Conservation (phyloP, 202 grass and related monocot species). For the Schoenoplectus tabernaemontani region DNA sequence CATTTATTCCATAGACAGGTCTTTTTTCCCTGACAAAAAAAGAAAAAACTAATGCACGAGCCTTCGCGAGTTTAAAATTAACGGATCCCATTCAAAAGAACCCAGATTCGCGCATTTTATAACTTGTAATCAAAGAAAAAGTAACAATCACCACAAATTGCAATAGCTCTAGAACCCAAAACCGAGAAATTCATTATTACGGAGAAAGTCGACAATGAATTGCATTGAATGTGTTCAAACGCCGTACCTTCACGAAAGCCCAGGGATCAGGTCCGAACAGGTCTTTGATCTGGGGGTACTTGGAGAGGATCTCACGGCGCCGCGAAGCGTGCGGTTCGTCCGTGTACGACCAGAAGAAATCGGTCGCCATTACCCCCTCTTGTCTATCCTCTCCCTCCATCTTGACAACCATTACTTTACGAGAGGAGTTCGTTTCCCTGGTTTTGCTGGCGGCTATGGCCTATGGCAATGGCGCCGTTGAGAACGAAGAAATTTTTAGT, state of each 20-base stretch:
- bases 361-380: conserved; percentile 53
- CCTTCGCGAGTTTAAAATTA: not conserved
- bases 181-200: too few species aligned
- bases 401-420: not conserved
- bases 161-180: not conserved
- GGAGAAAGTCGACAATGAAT: not conserved
- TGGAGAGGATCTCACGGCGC: conserved; percentile 76
- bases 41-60: not conserved
- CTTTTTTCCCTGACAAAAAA: not conserved
- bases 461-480: not conserved
- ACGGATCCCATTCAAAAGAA: not conserved
- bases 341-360: conserved; percentile 99
- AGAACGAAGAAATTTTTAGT: too few species aligned
- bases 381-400: conserved; percentile 29
- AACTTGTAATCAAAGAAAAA: not conserved
- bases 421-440: not conserved
- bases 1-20: not conserved
- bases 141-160: not conserved
- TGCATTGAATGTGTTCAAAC: not conserved
- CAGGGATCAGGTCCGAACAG: conserved; percentile 88
- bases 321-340: conserved; percentile 96
- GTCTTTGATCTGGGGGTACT: conserved; percentile 88
- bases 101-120: not conserved
- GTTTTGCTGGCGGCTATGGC: not conserved
- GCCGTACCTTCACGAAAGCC: conserved; percentile 68